Evolutionary conservation across 2,329 filamentous ascomycete species (phyloP).

Genomic region (Fusarium ambrosium): DNA sequence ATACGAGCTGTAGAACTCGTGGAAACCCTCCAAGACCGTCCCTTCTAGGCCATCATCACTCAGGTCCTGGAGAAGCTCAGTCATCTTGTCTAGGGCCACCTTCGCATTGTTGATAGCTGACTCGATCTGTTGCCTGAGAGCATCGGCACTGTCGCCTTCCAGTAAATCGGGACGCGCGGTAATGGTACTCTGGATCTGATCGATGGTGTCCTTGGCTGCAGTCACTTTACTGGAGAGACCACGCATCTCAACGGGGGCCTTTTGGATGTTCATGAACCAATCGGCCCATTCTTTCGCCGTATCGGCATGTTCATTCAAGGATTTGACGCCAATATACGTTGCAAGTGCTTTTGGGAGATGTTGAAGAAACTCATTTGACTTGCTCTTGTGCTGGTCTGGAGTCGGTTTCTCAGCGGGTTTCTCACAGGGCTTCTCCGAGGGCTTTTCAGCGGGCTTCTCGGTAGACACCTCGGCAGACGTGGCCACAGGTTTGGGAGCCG

Average conservation of each 20-base stretch:
- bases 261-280: slow-evolving; percentile 50
- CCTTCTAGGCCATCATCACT: slow-evolving; percentile 42
- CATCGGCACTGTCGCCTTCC: slow-evolving; percentile 47
- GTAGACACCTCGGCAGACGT: neutral
- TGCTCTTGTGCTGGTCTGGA: neutral
- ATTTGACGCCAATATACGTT: slow-evolving; percentile 46
- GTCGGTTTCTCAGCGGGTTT: slow-evolving; percentile 4
- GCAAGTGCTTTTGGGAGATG: slow-evolving; percentile 45
- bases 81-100: slow-evolving; percentile 47
- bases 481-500: neutral
- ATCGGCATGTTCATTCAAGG: slow-evolving; percentile 47
- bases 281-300: slow-evolving; percentile 52
- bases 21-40: slow-evolving; percentile 37
- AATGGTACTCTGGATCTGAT: slow-evolving; percentile 49
- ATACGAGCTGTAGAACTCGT: slow-evolving; percentile 53
- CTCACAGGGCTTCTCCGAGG: neutral
- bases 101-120: slow-evolving; percentile 45
- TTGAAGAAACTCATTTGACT: slow-evolving; percentile 30
- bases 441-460: slow-evolving; percentile 4
- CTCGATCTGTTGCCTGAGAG: slow-evolving; percentile 49
- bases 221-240: slow-evolving; percentile 45
- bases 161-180: slow-evolving; percentile 49
- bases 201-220: slow-evolving; percentile 50
- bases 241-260: slow-evolving; percentile 50
- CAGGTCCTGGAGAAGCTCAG: slow-evolving; percentile 48